Base-by-base conservation (phyloP, 805 yeast species). In the Wickerhamomyces chambardii region DNA sequence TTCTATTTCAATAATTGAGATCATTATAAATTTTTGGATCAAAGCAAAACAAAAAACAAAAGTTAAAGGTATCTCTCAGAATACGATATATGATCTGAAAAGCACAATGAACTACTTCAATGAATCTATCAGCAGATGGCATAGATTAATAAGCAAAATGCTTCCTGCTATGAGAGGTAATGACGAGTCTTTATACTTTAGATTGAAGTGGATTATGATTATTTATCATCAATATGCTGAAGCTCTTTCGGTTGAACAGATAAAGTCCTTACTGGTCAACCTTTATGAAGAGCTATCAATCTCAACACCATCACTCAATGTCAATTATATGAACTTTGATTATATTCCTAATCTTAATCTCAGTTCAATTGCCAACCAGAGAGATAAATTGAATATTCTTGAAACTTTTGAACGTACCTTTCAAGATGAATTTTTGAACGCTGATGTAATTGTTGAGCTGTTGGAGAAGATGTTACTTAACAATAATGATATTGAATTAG, bases 301-400 rank as follows among this genome's bases (percentile, higher is more conserved):
- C 3, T 9, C 32, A 12, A 33, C 38, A 2, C 29, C 27, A 32
- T 5, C 18, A 32, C 0, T 51, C 5, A 42, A 57, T 8, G 56
- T 80, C 0, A 46, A 55, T 0, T 75, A 71, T 51, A 66, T 75
- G 1, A 86, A 87, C 49, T 81, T 70, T 44, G 60, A 65, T 2
- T 60, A 68, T 37, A 73, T 89, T 14, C 79, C 85, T 2, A 59
- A 65, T 1, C 55, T 89, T 3, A 76, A 68, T 29, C 34, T 54
- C 2, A 58, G 63, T 1, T 63, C 71, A 5, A 65, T 84, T 8
- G 66, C 65, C 26, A 63, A 74, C 5, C 89, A 85, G 45, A 59
- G 78, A 15, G 78, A 89, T 2, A 84, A 85, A 34, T 64, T 84
- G 12, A 73, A 76, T 19, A 84, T 90, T 0, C 70, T 86, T 30